Conservation (phyloP, 345 rosid species). For the Boechera stricta region DNA sequence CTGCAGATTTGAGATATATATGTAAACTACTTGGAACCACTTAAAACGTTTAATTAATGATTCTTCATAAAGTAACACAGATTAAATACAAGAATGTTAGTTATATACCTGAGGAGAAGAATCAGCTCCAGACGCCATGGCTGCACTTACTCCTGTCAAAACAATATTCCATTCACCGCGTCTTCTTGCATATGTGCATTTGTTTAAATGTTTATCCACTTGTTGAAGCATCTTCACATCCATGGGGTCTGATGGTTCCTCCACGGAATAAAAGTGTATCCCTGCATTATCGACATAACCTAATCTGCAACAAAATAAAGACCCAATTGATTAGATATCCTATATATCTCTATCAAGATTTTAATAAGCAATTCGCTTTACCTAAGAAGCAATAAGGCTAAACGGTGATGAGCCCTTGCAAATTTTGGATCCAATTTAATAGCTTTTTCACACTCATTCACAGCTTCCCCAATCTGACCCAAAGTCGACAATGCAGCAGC, state of each 20-base stretch:
- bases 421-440: conserved; percentile 77
- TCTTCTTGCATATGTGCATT: conserved; percentile 76
- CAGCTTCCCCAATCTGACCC: conserved; percentile 75
- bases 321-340: conserved; percentile 3
- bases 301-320: conserved; percentile 62
- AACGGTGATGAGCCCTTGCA: conserved; percentile 86
- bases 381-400: conserved; percentile 83
- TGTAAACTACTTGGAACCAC: not conserved
- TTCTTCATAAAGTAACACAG: conserved; percentile 45
- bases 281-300: conserved; percentile 84
- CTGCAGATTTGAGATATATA: conserved; percentile 51
- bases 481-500: conserved; percentile 78
- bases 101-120: conserved; percentile 77
- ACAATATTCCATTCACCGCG: conserved; percentile 74
- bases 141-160: conserved; percentile 69
- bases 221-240: conserved; percentile 67
- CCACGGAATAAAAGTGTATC: conserved; percentile 59
- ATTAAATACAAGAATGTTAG: conserved; percentile 25
- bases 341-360: not conserved
- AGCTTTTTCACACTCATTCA: conserved; percentile 82
- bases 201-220: conserved; percentile 72
- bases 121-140: conserved; percentile 88
- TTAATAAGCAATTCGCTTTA: conserved; percentile 36
- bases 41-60: conserved; percentile 30
- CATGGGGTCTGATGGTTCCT: conserved; percentile 62